phyloP scores from a whole-genome alignment of 495 filamentous ascomycete genomes.

The Annulohypoxylon stygium region DNA sequence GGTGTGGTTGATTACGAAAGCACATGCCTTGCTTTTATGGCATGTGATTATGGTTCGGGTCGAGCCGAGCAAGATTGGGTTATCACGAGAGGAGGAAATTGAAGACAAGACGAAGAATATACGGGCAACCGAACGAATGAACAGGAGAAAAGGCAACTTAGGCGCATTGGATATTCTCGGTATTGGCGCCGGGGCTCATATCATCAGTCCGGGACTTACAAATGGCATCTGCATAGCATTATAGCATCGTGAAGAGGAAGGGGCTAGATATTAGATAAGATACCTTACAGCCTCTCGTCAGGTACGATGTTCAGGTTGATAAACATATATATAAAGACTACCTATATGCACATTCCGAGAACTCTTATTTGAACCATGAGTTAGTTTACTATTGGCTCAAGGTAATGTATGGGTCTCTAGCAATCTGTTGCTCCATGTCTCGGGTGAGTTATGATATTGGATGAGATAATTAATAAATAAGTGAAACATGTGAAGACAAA shows the following conservation, averaged over 20 bases:
- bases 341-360: neutral
- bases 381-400: neutral
- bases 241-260: conserved; percentile 12
- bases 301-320: neutral
- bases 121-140: conserved; percentile 42
- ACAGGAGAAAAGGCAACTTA: conserved; percentile 17
- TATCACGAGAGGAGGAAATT: neutral
- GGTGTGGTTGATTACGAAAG: neutral
- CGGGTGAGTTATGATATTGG: neutral
- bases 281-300: conserved; percentile 2
- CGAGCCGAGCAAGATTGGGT: conserved; percentile 14
- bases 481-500: neutral
- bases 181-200: conserved; percentile 6
- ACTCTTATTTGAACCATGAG: neutral
- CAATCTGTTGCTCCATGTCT: neutral
- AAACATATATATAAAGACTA: neutral
- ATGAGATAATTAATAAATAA: neutral
- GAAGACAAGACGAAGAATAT: conserved; percentile 13
- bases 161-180: conserved; percentile 24
- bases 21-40: neutral
- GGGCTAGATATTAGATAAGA: neutral
- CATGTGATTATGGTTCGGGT: neutral
- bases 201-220: neutral
- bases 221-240: conserved; percentile 27
- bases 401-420: neutral